Percentiles rank a stretch among this genome's conserved stretches.
phyloP scores from a whole-genome alignment of 176 grass and related monocot genomes.

The Neostapfia colusana region DNA sequence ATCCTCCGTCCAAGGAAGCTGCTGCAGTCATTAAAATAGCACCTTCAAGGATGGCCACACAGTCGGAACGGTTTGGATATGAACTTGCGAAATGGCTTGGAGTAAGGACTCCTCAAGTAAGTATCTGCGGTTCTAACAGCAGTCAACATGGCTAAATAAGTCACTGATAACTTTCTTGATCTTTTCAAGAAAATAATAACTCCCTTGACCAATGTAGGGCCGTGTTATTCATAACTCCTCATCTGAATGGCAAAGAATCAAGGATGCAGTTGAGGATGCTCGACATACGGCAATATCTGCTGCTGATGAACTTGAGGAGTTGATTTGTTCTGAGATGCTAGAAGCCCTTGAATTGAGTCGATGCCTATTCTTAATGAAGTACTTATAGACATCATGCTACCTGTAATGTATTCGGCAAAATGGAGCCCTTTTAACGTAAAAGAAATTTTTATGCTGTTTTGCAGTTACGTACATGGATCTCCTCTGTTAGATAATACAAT shows the following conservation, averaged over 20 bases:
- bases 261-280: constrained; percentile 82
- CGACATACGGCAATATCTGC: constrained; percentile 39
- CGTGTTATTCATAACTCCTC: constrained; percentile 85
- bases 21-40: constrained; percentile 95
- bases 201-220: constrained; percentile 51
- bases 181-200: neutral
- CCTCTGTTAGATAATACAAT: constrained; percentile 65
- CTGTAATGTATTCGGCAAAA: constrained; percentile 25
- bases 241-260: constrained; percentile 84
- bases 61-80: constrained; percentile 89
- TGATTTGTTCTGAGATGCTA: constrained; percentile 78
- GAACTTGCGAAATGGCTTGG: constrained; percentile 93
- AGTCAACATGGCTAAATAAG: constrained; percentile 18
- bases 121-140: constrained; percentile 22
- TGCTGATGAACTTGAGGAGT: constrained; percentile 65
- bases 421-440: constrained; percentile 22
- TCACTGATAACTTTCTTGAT: constrained; percentile 33
- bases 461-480: constrained; percentile 91
- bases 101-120: constrained; percentile 87
- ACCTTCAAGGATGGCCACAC: constrained; percentile 94
- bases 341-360: constrained; percentile 89
- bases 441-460: constrained; percentile 38
- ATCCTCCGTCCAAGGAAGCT: constrained; percentile 51
- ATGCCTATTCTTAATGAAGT: constrained; percentile 96
- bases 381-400: constrained; percentile 31